These are phyloP conservation scores for Starmerella ratchasimensis DNA, from an alignment of 805 yeast species.

Conservation along the genomic window DNA sequence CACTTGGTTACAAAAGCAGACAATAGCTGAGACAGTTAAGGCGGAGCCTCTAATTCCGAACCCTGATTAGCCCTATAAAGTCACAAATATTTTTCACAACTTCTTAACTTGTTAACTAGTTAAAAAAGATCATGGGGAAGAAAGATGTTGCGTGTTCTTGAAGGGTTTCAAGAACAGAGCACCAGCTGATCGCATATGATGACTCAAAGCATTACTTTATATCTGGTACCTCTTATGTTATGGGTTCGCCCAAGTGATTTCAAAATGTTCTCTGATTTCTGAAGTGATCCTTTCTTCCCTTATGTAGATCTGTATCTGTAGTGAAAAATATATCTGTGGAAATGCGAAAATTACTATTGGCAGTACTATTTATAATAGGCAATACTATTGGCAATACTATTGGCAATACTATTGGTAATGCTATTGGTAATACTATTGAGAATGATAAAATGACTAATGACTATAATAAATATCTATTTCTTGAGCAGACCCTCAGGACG, in stretches of 20 bases:
- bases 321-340: neutral
- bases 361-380: too few relatives aligned
- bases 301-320: neutral
- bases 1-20: too few relatives aligned
- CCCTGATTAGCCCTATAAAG: too few relatives aligned
- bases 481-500: neutral
- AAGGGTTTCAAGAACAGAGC: neutral
- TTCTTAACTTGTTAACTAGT: too few relatives aligned
- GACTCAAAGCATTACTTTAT: constrained; percentile 15
- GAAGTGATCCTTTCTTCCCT: constrained; percentile 8
- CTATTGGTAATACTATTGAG: neutral
- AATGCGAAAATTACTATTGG: too few relatives aligned
- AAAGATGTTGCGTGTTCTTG: neutral
- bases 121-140: too few relatives aligned
- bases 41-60: too few relatives aligned
- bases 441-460: neutral
- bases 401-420: too few relatives aligned
- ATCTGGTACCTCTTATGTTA: constrained; percentile 24
- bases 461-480: neutral
- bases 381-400: too few relatives aligned
- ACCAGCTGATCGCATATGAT: constrained; percentile 12
- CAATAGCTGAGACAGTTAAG: too few relatives aligned
- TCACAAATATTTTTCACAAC: too few relatives aligned
- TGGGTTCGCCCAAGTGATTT: constrained; percentile 21
- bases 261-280: constrained; percentile 18